Base-by-base conservation (phyloP, 2,329 filamentous ascomycete species). In the Fusarium sp. region DNA sequence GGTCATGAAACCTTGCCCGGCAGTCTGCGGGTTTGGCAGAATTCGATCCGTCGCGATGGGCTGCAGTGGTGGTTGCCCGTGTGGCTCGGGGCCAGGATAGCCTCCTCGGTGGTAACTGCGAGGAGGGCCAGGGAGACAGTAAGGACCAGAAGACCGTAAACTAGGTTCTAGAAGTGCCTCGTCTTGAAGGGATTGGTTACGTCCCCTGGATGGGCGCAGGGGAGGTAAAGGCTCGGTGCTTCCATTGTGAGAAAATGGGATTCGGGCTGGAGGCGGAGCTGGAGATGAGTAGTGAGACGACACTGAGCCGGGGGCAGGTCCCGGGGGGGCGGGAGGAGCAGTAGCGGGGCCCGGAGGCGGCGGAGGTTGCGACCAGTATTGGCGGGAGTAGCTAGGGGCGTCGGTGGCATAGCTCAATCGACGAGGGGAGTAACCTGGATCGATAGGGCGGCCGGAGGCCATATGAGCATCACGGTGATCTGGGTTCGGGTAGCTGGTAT, bases 171-270 rank as follows among this genome's bases (percentile, higher is more conserved):
- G 68, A 49, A 78, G 65, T 12, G 69, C 59, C 24, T 80, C 79
- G 16, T 81, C 79, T 12, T 76, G 76, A 7, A 80, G 55, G 34
- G 79, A 77, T 30, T 78, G 79, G 44, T 75, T 77, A 22, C 79
- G 79, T 32, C 74, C 73, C 41, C 81, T 76, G 16, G 80, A 76
- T n/a, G 81, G 81, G 41, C 81, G 75, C 40, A 82, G 72, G 9
- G 81, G 80, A 7, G 81, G 81, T 24, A 82, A 71, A 25, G 79
- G 79, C 41, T 81, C 79, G 13, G 79, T 74, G 59, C 71, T 79
- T 16, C 72, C 75, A 34, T 77, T 76, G 30, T 79, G 79, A 32
- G 79, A 78, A 57, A 80, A 81, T 2, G 80, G 78, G 16, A 79
- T 77, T 27, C 80, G 76, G 4, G 79, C 67, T 32, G 75, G 64